These are phyloP conservation scores for Stephania yunnanensis DNA, from an alignment of 164 flowering plant species.

Conservation along the genomic window DNA sequence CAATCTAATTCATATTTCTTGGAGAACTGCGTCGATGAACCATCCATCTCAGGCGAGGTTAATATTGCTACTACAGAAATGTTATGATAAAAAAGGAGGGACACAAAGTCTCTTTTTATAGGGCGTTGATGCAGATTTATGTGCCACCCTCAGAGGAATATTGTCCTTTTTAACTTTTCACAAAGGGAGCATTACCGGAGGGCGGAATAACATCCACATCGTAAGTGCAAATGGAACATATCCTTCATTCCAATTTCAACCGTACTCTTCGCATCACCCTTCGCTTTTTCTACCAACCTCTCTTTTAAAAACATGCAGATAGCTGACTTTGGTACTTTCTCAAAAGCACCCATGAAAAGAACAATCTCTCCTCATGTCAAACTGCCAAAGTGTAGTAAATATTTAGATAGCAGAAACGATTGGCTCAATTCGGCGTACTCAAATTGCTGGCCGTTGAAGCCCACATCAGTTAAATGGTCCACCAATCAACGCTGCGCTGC, in stretches of 20 bases:
- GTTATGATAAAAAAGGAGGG: background rate
- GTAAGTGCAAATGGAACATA: conserved; percentile 20
- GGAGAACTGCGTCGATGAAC: conserved; percentile 11
- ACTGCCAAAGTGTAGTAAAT: conserved; percentile 6
- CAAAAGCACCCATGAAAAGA: background rate
- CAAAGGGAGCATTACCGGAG: conserved; percentile 15
- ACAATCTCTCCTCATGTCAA: conserved; percentile 9
- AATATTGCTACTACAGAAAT: background rate
- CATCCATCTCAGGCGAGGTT: conserved; percentile 6
- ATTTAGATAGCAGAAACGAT: background rate
- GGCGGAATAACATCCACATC: conserved; percentile 15
- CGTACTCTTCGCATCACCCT: conserved; percentile 17
- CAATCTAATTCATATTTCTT: conserved; percentile 26
- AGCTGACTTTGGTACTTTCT: conserved; percentile 13
- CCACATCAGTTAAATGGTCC: background rate
- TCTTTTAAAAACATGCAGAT: conserved; percentile 14
- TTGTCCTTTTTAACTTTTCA: conserved; percentile 14
- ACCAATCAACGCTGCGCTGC: background rate
- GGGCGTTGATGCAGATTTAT: conserved; percentile 1
- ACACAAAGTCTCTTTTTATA: conserved; percentile 11
- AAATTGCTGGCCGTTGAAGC: background rate
- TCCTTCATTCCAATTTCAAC: conserved; percentile 32
- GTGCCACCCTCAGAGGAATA: conserved; percentile 14
- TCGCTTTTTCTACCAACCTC: conserved; percentile 22
- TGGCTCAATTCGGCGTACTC: background rate